phyloP scores from a whole-genome alignment of 768 basidiomycete species.

The Kondoa subrosea region DNA sequence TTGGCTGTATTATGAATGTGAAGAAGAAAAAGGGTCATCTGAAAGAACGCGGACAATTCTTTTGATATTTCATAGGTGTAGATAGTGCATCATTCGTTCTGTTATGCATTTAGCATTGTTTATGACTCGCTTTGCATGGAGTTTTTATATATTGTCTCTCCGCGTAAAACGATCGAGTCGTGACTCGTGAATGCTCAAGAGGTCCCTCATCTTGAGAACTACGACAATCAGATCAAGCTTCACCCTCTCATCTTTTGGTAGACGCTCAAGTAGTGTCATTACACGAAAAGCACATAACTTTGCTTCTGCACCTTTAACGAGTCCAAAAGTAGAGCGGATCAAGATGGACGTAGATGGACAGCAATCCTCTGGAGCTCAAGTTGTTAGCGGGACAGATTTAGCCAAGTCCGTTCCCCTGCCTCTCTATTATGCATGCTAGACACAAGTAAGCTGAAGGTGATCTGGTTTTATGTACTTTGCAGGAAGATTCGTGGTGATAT shows the following conservation, averaged over 20 bases:
- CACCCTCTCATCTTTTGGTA: background rate
- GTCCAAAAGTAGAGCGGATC: background rate
- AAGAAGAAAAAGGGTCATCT: too few species aligned
- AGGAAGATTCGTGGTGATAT: conserved; percentile 69
- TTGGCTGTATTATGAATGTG: too few species aligned
- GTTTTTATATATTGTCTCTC: too few species aligned
- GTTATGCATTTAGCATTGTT: too few species aligned
- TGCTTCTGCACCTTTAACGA: background rate
- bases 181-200: too few species aligned
- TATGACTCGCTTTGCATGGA: too few species aligned
- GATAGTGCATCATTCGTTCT: too few species aligned
- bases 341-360: conserved; percentile 3
- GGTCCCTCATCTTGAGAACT: too few species aligned
- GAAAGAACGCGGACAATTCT: too few species aligned
- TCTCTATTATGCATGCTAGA: background rate
- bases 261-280: background rate
- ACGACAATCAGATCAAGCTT: background rate
- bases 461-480: conserved; percentile 1
- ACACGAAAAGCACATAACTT: background rate
- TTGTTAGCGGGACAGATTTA: background rate
- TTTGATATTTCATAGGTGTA: too few species aligned
- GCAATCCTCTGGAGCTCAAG: background rate
- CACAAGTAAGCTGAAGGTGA: conserved; percentile 1
- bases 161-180: too few species aligned
- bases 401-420: conserved; percentile 8